Evolutionary conservation across 1,284 basidiomycete genomes (phyloP).

Genomic region (Coniophora puteana): DNA sequence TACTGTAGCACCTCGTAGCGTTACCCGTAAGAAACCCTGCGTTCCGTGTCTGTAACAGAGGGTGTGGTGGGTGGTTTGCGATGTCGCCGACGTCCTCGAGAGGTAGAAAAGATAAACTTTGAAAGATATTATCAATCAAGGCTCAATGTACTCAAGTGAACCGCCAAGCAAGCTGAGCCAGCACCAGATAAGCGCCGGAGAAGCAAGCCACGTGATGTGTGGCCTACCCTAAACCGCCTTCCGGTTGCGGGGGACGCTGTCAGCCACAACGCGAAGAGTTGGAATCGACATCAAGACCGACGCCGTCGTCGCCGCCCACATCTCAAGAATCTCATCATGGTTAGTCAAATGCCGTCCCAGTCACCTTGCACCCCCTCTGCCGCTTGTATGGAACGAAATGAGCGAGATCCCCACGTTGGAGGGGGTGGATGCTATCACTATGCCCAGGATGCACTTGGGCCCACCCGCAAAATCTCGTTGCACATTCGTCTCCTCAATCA

Average conservation of each 20-base stretch:
- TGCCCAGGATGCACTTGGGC: too few relatives aligned
- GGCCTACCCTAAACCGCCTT: slow-evolving; percentile 9
- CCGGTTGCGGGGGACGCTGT: not conserved
- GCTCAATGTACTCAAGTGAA: slow-evolving; percentile 4
- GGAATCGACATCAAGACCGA: slow-evolving; percentile 20
- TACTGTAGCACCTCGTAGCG: too few relatives aligned
- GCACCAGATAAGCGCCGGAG: not conserved
- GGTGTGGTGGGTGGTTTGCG: not conserved
- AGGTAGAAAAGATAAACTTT: not conserved
- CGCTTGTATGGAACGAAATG: slow-evolving; percentile 8
- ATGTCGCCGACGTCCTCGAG: slow-evolving; percentile 6
- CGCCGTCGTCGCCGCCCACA: slow-evolving; percentile 12
- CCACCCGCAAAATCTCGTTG: too few relatives aligned
- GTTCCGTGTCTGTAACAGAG: slow-evolving; percentile 1
- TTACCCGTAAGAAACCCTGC: not conserved
- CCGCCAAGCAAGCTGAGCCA: too few relatives aligned
- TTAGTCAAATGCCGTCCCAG: slow-evolving; percentile 16
- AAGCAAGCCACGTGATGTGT: slow-evolving; percentile 5
- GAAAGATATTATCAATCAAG: slow-evolving; percentile 1
- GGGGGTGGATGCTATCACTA: slow-evolving; percentile 4
- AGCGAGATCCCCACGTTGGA: too few relatives aligned
- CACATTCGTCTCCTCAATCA: too few relatives aligned
- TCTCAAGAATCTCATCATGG: slow-evolving; percentile 30
- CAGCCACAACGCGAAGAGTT: slow-evolving; percentile 3
- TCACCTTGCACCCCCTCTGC: slow-evolving; percentile 1